Conservation (phyloP, 2,329 filamentous ascomycete species). For the Pseudogymnoascus verrucosus region DNA sequence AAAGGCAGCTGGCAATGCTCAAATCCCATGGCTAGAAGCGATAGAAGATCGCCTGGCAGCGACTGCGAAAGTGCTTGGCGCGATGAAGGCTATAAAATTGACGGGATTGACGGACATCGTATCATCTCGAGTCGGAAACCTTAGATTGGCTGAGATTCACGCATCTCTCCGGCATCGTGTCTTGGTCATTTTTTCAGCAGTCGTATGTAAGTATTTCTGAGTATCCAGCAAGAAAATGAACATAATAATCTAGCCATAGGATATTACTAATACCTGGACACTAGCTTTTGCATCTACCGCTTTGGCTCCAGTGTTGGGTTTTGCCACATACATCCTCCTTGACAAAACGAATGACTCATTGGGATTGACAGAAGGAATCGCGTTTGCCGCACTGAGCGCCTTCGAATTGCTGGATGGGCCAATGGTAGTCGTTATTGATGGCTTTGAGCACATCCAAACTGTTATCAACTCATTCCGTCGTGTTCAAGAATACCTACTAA, state of each 20-base stretch:
- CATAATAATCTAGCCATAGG: no score
- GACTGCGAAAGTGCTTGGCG: constrained; percentile 6
- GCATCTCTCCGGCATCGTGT: not conserved
- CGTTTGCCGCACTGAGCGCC: not conserved
- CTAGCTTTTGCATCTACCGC: not conserved
- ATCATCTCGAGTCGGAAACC: not conserved
- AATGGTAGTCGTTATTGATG: not conserved
- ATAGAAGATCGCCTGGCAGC: constrained; percentile 11
- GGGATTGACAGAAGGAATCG: not conserved
- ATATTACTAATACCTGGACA: not conserved
- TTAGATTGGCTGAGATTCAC: not conserved
- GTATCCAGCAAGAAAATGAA: not conserved
- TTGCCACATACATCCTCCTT: not conserved
- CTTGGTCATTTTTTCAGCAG: not conserved
- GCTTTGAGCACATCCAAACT: not conserved
- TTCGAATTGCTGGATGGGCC: not conserved
- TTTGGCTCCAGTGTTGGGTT: not conserved
- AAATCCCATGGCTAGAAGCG: constrained; percentile 11
- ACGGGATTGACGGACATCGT: constrained; percentile 10
- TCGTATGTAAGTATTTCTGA: not conserved
- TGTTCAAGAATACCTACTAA: not conserved
- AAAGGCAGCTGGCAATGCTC: not conserved
- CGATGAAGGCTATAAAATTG: constrained; percentile 11
- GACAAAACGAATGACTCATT: not conserved
- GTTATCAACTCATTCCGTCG: not conserved